Conservation (phyloP, 1,139 yeast genomes). For the Magnusiomyces ingens region DNA sequence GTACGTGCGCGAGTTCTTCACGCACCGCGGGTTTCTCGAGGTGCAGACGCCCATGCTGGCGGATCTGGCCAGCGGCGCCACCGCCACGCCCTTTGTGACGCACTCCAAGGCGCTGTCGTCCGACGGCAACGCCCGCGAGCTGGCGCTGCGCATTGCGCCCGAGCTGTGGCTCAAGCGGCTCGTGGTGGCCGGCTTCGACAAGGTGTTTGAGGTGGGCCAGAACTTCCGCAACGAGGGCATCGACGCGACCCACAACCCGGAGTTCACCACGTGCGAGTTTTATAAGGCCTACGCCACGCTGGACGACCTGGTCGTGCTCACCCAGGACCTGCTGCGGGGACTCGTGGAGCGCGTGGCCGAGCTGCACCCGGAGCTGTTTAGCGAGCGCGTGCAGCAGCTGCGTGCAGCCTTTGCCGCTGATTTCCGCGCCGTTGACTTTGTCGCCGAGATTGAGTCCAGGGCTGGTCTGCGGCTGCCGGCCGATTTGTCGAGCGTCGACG, state of each 20-base stretch:
- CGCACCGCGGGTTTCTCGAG: constrained; percentile 56
- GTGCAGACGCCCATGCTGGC: constrained; percentile 84
- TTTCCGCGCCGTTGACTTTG: constrained; percentile 40
- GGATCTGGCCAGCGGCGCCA: constrained; percentile 72
- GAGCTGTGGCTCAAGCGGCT: constrained; percentile 87
- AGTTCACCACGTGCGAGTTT: constrained; percentile 89
- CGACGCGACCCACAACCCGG: constrained; percentile 92
- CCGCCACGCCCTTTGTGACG: constrained; percentile 76
- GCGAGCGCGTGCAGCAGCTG: constrained; percentile 9
- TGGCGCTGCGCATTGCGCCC: constrained; percentile 83
- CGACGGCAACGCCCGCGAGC: constrained; percentile 18
- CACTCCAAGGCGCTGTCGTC: constrained; percentile 40
- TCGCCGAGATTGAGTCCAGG: constrained; percentile 41
- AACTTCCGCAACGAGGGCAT: constrained; percentile 89
- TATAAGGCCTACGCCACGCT: constrained; percentile 74
- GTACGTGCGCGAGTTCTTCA: constrained; percentile 52
- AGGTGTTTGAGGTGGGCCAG: constrained; percentile 78
- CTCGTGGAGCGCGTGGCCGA: constrained; percentile 31
- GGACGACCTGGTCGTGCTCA: constrained; percentile 56
- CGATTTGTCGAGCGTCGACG: constrained; percentile 27
- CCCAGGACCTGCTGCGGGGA: constrained; percentile 49
- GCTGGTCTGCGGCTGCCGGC: constrained; percentile 40
- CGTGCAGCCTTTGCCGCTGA: constrained; percentile 11
- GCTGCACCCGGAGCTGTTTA: background rate
- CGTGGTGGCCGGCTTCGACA: constrained; percentile 77